Evolutionary conservation across 495 filamentous ascomycete genomes (phyloP).

Genomic region (Friedmanniomyces simplex): DNA sequence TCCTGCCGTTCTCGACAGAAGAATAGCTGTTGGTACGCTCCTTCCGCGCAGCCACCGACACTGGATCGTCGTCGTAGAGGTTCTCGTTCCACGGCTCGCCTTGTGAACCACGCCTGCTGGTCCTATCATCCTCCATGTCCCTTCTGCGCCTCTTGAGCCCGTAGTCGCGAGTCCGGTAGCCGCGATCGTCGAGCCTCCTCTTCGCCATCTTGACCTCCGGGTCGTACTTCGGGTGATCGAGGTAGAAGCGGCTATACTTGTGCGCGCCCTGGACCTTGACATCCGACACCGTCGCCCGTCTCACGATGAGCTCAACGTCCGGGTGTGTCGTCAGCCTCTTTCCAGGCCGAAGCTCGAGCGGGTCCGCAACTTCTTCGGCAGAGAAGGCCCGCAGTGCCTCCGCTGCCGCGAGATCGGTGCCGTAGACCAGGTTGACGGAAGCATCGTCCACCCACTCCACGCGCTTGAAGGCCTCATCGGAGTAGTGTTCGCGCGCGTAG

Average conservation of each 20-base stretch:
- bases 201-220: slow-evolving; percentile 44
- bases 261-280: slow-evolving; percentile 67
- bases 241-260: slow-evolving; percentile 77
- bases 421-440: slow-evolving; percentile 77
- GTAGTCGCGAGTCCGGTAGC: slow-evolving; percentile 42
- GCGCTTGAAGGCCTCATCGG: slow-evolving; percentile 40
- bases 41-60: not conserved
- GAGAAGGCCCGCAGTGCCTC: slow-evolving; percentile 60
- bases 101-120: slow-evolving; percentile 31
- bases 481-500: slow-evolving; percentile 58
- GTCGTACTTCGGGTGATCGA: slow-evolving; percentile 80
- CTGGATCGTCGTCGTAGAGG: slow-evolving; percentile 65
- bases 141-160: slow-evolving; percentile 44
- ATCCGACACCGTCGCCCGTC: slow-evolving; percentile 64
- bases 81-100: slow-evolving; percentile 54
- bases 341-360: slow-evolving; percentile 46
- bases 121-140: slow-evolving; percentile 47
- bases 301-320: slow-evolving; percentile 57
- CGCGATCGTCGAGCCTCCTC: slow-evolving; percentile 35
- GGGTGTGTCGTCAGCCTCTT: slow-evolving; percentile 56
- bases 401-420: slow-evolving; percentile 53
- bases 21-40: slow-evolving; percentile 18
- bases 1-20: slow-evolving; percentile 27
- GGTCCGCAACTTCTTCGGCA: slow-evolving; percentile 32
- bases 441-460: slow-evolving; percentile 95